Evolutionary conservation across 2,329 filamentous ascomycete species (phyloP).

Genomic region (Rhynchosporium agropyri): DNA sequence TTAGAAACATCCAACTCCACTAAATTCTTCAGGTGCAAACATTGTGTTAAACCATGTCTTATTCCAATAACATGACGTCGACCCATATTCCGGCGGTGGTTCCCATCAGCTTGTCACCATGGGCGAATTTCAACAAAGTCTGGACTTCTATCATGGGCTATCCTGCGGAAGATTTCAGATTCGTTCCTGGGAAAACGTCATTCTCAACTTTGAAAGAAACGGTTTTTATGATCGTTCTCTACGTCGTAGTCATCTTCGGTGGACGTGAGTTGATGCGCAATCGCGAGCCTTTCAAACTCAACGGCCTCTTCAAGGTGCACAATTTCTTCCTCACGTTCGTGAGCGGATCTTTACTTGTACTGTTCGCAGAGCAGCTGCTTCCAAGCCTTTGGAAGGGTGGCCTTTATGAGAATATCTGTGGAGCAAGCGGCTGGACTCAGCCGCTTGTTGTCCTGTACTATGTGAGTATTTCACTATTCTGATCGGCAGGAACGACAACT

Average conservation of each 20-base stretch:
- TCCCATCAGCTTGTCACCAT: conserved; percentile 32
- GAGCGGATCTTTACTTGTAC: conserved; percentile 33
- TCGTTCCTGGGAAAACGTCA: conserved; percentile 31
- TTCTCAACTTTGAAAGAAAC: conserved; percentile 37
- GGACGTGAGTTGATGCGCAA: conserved; percentile 37
- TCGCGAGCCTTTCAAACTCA: conserved; percentile 34
- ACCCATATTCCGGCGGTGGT: conserved; percentile 22
- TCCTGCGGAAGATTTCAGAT: conserved; percentile 33
- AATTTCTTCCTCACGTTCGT: conserved; percentile 37
- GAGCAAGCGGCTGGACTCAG: conserved; percentile 89
- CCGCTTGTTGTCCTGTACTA: conserved; percentile 93
- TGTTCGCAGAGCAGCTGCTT: conserved; percentile 37
- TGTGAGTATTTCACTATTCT: conserved; percentile 59
- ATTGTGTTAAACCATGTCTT: conserved; percentile 27
- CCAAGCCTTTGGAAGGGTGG: conserved; percentile 58
- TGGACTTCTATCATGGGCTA: conserved; percentile 33
- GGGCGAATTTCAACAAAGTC: conserved; percentile 31
- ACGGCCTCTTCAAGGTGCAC: conserved; percentile 36
- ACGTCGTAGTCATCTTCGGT: conserved; percentile 36
- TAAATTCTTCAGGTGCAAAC: neutral
- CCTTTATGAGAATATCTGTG: conserved; percentile 85
- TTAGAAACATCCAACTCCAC: neutral
- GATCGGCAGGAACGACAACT: conserved; percentile 3
- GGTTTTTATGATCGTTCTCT: conserved; percentile 30
- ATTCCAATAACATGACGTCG: conserved; percentile 14